These are phyloP conservation scores for Didymella lethalis DNA, from an alignment of 2,329 filamentous ascomycete genomes.

Conservation along the genomic window DNA sequence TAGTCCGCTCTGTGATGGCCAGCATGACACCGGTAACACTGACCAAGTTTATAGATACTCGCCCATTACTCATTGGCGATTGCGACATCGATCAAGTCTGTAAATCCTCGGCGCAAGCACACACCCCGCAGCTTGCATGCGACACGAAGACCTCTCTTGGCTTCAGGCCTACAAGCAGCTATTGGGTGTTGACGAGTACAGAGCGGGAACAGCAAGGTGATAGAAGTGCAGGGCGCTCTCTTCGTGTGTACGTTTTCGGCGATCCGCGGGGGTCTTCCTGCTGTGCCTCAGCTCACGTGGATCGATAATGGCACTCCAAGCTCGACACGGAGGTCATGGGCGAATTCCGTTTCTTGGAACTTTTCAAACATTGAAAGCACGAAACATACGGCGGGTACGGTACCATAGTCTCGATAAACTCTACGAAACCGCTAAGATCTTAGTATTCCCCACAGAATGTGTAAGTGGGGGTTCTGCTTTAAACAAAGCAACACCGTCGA, in stretches of 20 bases:
- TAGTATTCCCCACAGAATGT: neutral
- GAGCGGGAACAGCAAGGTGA: neutral
- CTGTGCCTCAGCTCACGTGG: constrained; percentile 3
- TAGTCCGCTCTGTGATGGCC: neutral
- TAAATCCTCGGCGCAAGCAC: neutral
- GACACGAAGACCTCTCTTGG: neutral
- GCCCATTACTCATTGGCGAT: neutral
- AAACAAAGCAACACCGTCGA: neutral
- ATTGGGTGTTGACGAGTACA: neutral
- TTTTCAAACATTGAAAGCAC: neutral
- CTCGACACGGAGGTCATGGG: neutral
- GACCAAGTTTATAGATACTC: neutral
- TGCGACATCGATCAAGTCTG: neutral
- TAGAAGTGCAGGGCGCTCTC: neutral
- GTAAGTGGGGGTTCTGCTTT: neutral
- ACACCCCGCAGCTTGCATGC: neutral
- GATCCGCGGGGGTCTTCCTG: constrained; percentile 5
- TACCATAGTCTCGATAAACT: neutral
- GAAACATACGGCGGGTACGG: neutral
- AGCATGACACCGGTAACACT: neutral
- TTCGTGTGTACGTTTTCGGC: neutral
- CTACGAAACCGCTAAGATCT: neutral
- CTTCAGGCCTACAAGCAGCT: neutral
- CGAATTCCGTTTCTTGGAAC: neutral
- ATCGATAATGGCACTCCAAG: neutral